A percentile compares a stretch with the other conserved stretches of the same genome.
Evolutionary conservation across 139 green algal species (phyloP).

Genomic region (Chlorella sp.): DNA sequence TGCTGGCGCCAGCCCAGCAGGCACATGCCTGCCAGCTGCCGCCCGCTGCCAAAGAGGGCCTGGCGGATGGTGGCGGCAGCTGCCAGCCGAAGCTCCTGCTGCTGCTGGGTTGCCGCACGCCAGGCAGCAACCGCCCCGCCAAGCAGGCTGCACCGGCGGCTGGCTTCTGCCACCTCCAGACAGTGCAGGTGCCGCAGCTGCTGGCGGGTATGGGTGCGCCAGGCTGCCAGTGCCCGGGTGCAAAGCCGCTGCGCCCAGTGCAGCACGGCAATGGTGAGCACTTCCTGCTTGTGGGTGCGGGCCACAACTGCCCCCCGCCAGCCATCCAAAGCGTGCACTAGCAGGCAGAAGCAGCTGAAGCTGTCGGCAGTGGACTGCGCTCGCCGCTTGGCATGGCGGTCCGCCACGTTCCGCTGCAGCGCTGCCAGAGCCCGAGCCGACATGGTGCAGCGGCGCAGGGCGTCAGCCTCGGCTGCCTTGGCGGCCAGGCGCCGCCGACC

Average conservation of each 20-base stretch:
- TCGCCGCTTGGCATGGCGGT: not conserved
- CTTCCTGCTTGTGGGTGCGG: too few species aligned
- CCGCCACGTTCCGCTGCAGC: not conserved
- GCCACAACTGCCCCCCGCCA: not conserved
- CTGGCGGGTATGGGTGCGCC: not conserved
- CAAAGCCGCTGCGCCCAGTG: conserved; percentile 7
- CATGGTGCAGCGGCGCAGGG: not conserved
- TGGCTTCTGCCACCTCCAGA: not conserved
- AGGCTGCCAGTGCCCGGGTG: not conserved
- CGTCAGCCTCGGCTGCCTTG: not conserved
- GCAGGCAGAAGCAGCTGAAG: not conserved
- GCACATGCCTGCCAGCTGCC: conserved; percentile 9
- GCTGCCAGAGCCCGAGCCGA: not conserved
- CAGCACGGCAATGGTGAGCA: not conserved
- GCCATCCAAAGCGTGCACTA: not conserved
- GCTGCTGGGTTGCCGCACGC: not conserved
- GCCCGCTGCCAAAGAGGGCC: conserved; percentile 1
- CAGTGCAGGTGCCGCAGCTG: not conserved
- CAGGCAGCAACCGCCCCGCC: not conserved
- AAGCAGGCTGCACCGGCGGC: not conserved
- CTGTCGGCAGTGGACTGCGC: not conserved
- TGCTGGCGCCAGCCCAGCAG: conserved; percentile 9
- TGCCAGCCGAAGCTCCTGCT: not conserved
- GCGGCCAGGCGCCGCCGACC: not conserved
- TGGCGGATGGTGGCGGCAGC: conserved; percentile 2